Evolutionary conservation across 768 basidiomycete genomes (phyloP), one percentile per base, ranked within the genome.

Genomic region (Calocera viscosa): DNA sequence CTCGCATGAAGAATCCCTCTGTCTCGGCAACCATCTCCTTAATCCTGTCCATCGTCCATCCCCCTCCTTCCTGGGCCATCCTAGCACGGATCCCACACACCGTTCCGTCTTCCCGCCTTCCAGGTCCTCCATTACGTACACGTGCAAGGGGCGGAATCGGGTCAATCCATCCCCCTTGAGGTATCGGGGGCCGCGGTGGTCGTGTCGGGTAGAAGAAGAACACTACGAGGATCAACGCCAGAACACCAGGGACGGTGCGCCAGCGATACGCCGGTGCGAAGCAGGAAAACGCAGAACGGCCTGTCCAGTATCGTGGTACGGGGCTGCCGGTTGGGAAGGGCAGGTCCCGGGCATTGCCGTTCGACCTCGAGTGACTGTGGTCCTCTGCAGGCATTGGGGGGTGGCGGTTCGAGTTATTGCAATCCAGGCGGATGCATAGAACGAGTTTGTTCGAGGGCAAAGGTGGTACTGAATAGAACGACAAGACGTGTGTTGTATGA

Each of bases 121-220:
- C 53, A 11, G 53, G 53, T 30, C 53, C 53, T 60, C 53, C 53
- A 60, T 60, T 60, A 5, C 53, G 53, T 60, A 60, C 10, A 28
- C 53, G 53, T 16, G 53, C 30, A 22, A 30, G 7, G 2, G 53
- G 53, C 19, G 53, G 30, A 5, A 60, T 60, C 30, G 53, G 53
- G 19, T 60, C 53, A 26, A 60, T 60, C 53, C 53, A 60, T 10
- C 16, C 53, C 19, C 30, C 53, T 26, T 11, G 26, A 11, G 30
- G 53, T 16, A 26, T 5, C 11, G 53, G 26, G 53, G 14, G 53
- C 30, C 53, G 24, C 22, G 53, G 53, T 32, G 53, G 53, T 8
- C 16, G 2, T 60, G 53, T 26, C 26, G 53, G 53, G 22, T 60
- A 60, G 24, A 60, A 32, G 26, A 60, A 60, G 24, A 14, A 2